Percentiles rank a stretch among this genome's conserved stretches.
These are phyloP conservation scores for Choanephora cucurbitarum DNA, from an alignment of 371 early-diverging fungal genomes.

Conservation along the genomic window DNA sequence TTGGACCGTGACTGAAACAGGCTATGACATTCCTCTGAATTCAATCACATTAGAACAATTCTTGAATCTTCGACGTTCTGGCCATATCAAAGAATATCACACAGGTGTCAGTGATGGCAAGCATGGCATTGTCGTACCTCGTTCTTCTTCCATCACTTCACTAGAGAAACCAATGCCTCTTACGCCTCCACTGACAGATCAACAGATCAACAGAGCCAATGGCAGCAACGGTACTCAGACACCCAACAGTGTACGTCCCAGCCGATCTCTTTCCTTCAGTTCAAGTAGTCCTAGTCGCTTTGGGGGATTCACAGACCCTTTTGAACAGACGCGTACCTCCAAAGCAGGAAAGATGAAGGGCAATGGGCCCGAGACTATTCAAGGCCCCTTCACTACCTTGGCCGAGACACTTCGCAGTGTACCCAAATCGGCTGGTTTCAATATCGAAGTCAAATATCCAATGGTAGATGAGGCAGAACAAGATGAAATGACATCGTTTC, in stretches of 20 bases:
- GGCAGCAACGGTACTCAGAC: background rate
- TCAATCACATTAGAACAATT: slow-evolving; percentile 78
- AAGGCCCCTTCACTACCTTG: slow-evolving; percentile 83
- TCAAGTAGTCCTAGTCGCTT: slow-evolving; percentile 36
- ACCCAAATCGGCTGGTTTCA: slow-evolving; percentile 83
- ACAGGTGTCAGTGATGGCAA: slow-evolving; percentile 44
- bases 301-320: slow-evolving; percentile 28
- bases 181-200: background rate
- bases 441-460: slow-evolving; percentile 98
- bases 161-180: background rate
- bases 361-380: slow-evolving; percentile 74
- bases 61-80: slow-evolving; percentile 53
- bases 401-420: slow-evolving; percentile 77
- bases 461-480: slow-evolving; percentile 86
- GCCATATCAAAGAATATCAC: slow-evolving; percentile 53
- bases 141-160: slow-evolving; percentile 2
- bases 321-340: slow-evolving; percentile 39
- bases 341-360: slow-evolving; percentile 59
- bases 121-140: slow-evolving; percentile 26
- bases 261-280: slow-evolving; percentile 57
- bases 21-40: slow-evolving; percentile 77
- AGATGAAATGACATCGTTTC: slow-evolving; percentile 58
- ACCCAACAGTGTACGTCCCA: slow-evolving; percentile 30
- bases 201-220: too few relatives aligned
- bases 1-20: slow-evolving; percentile 89